Evolutionary conservation across 495 filamentous ascomycete species (phyloP).

Genomic region (Immersiella caudata): DNA sequence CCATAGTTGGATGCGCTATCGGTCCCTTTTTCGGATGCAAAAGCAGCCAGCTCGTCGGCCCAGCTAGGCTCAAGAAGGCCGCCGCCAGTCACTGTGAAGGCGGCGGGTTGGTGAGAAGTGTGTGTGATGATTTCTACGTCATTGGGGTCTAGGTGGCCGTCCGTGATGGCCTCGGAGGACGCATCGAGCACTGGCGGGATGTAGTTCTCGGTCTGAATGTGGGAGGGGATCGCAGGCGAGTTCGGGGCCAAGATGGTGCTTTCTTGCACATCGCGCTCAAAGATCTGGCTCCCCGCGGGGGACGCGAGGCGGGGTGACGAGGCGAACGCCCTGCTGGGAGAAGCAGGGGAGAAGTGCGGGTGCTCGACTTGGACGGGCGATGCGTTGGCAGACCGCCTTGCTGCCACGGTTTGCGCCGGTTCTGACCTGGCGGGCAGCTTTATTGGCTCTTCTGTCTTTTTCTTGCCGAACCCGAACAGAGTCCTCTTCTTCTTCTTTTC

Average conservation of each 20-base stretch:
- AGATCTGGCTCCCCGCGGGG: slow-evolving; percentile 80
- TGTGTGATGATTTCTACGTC: slow-evolving; percentile 88
- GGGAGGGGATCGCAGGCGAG: slow-evolving; percentile 77
- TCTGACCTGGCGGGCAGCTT: slow-evolving; percentile 39
- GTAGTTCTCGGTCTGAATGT: slow-evolving; percentile 89
- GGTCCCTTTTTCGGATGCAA: slow-evolving; percentile 48
- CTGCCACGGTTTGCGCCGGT: slow-evolving; percentile 27
- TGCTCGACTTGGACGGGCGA: slow-evolving; percentile 50
- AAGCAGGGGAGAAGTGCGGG: slow-evolving; percentile 51
- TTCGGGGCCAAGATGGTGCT: slow-evolving; percentile 61
- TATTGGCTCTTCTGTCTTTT: slow-evolving; percentile 56
- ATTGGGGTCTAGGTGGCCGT: slow-evolving; percentile 73
- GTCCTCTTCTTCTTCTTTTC: slow-evolving; percentile 55
- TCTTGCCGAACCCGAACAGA: slow-evolving; percentile 68
- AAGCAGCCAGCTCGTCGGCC: slow-evolving; percentile 59
- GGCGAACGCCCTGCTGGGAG: slow-evolving; percentile 53
- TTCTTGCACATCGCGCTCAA: slow-evolving; percentile 92
- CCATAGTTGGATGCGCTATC: slow-evolving; percentile 70
- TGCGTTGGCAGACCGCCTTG: slow-evolving; percentile 34
- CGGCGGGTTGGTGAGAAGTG: slow-evolving; percentile 75
- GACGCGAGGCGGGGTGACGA: slow-evolving; percentile 65
- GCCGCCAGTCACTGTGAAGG: slow-evolving; percentile 59
- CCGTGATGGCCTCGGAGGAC: slow-evolving; percentile 84
- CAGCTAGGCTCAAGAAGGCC: slow-evolving; percentile 44
- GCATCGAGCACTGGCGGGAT: slow-evolving; percentile 90